Conservation (phyloP, 768 basidiomycete genomes). For the Suillus lakei region DNA sequence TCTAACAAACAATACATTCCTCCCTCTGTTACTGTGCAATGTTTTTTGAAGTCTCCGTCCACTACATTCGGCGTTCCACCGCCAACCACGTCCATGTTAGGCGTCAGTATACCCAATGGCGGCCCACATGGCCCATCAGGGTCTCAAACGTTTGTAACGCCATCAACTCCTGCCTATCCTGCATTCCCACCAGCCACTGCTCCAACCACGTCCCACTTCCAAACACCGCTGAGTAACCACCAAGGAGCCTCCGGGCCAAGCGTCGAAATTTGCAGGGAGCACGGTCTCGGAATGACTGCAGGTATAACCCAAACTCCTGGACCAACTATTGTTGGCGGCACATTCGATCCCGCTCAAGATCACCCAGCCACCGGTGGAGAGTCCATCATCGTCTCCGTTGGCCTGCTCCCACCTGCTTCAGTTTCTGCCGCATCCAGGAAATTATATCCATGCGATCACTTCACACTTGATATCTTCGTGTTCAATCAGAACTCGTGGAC, state of each 20-base stretch:
- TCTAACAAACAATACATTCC: slow-evolving; percentile 30
- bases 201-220: slow-evolving; percentile 58
- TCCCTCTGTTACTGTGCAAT: slow-evolving; percentile 41
- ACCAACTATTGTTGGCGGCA: slow-evolving; percentile 50
- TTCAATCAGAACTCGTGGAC: slow-evolving; percentile 82
- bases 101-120: slow-evolving; percentile 6
- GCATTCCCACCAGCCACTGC: slow-evolving; percentile 58
- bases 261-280: slow-evolving; percentile 70
- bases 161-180: slow-evolving; percentile 76
- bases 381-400: slow-evolving; percentile 73
- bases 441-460: slow-evolving; percentile 75
- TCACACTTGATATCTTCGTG: slow-evolving; percentile 86
- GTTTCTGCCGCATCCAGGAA: slow-evolving; percentile 35
- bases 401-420: slow-evolving; percentile 41
- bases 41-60: slow-evolving; percentile 31
- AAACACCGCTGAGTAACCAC: slow-evolving; percentile 58
- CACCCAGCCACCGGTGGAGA: slow-evolving; percentile 42
- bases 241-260: slow-evolving; percentile 56
- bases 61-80: slow-evolving; percentile 40
- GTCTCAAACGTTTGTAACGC: slow-evolving; percentile 33
- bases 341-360: slow-evolving; percentile 37
- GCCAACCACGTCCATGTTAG: slow-evolving; percentile 30
- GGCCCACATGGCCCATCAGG: slow-evolving; percentile 21
- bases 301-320: slow-evolving; percentile 57
- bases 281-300: slow-evolving; percentile 41